phyloP scores from a whole-genome alignment of 1,139 yeast species.

The Zygosaccharomyces pseudobailii region DNA sequence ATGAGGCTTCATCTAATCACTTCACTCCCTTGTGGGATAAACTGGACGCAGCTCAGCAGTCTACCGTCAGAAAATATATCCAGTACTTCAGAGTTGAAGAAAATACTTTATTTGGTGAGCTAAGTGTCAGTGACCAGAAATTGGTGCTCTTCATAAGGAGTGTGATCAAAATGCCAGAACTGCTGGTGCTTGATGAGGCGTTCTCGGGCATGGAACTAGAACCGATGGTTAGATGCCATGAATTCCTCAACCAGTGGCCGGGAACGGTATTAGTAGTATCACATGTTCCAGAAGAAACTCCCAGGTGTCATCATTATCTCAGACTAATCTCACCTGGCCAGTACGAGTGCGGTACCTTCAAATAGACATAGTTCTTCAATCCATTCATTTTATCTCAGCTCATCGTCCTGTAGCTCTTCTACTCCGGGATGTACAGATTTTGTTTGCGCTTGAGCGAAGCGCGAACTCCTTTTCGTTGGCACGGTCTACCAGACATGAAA shows the following conservation, averaged over 20 bases:
- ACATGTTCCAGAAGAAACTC: slow-evolving; percentile 62
- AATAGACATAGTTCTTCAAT: not conserved
- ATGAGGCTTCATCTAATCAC: slow-evolving; percentile 54
- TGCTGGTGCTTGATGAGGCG: slow-evolving; percentile 86
- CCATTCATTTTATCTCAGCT: not conserved
- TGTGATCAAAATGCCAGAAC: slow-evolving; percentile 65
- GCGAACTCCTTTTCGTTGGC: slow-evolving; percentile 5
- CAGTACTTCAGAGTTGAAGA: slow-evolving; percentile 35
- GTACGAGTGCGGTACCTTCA: slow-evolving; percentile 21
- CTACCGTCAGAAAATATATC: slow-evolving; percentile 36
- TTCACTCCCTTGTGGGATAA: slow-evolving; percentile 39
- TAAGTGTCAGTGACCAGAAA: slow-evolving; percentile 74
- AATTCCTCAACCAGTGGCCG: slow-evolving; percentile 53
- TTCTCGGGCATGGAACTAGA: slow-evolving; percentile 82
- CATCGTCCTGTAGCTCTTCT: not conserved
- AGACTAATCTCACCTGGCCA: slow-evolving; percentile 38
- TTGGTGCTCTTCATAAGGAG: slow-evolving; percentile 71
- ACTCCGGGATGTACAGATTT: not conserved
- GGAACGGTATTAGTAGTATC: slow-evolving; percentile 77
- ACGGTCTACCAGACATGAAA: not conserved
- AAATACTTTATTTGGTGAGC: slow-evolving; percentile 44
- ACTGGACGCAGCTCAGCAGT: slow-evolving; percentile 36
- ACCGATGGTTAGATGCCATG: slow-evolving; percentile 61
- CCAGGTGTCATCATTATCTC: slow-evolving; percentile 49
- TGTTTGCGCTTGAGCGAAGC: not conserved